Percentiles rank a stretch among this genome's conserved stretches.
Conservation (phyloP, 2,329 filamentous ascomycete species). For the Fusarium papillatum region DNA sequence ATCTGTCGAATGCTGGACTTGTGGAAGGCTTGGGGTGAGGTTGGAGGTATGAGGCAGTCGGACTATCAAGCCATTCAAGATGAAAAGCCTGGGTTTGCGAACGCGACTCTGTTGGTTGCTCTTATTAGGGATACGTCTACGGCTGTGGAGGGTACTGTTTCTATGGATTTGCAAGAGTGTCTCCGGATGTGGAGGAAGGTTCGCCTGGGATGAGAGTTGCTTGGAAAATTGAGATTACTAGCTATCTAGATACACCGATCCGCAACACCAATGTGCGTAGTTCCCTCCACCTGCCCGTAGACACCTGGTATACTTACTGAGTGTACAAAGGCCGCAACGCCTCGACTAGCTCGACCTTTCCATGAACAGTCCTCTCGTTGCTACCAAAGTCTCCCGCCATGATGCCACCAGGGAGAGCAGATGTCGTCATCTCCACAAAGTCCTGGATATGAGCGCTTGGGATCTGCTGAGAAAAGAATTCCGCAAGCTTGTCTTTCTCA, state of each 20-base stretch:
- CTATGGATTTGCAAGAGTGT: conserved; percentile 68
- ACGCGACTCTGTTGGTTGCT: conserved; percentile 62
- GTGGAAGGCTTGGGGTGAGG: conserved; percentile 69
- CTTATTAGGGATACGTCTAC: conserved; percentile 60
- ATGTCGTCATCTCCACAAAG: conserved; percentile 45
- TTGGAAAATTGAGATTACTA: not conserved
- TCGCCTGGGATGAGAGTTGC: conserved; percentile 56
- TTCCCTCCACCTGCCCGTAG: not conserved
- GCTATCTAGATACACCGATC: not conserved
- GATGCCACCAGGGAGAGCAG: conserved; percentile 44
- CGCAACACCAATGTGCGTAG: not conserved
- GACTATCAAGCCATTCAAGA: conserved; percentile 58
- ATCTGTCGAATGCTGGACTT: conserved; percentile 61
- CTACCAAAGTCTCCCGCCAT: conserved; percentile 39
- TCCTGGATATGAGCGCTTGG: conserved; percentile 36
- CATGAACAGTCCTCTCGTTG: conserved; percentile 37
- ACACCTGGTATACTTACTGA: not conserved
- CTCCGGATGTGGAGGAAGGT: conserved; percentile 67
- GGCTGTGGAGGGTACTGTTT: conserved; percentile 61
- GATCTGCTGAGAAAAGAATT: conserved; percentile 37
- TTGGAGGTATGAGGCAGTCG: conserved; percentile 64
- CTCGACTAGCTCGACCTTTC: conserved; percentile 41
- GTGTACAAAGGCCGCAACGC: conserved; percentile 14
- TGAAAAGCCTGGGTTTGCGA: conserved; percentile 58
- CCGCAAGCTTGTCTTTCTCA: conserved; percentile 36